Conservation (phyloP, 306 rosid genomes). For the Pyrus betulifolia region DNA sequence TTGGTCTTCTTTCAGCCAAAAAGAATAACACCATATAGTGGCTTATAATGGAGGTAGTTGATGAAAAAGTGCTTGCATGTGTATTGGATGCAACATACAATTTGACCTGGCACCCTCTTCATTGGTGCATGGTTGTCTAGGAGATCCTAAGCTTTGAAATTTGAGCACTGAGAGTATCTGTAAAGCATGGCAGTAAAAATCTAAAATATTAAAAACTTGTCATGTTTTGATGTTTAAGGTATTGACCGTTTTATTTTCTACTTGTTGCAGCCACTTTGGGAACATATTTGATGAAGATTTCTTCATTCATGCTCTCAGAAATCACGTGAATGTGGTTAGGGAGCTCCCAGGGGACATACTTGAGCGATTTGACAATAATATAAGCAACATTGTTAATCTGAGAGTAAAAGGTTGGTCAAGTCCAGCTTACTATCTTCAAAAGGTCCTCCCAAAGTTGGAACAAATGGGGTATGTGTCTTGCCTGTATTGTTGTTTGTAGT, state of each 20-base stretch:
- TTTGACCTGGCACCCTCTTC: neutral
- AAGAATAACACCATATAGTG: neutral
- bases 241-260: conserved; percentile 4
- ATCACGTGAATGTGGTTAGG: conserved; percentile 64
- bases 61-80: neutral
- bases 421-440: conserved; percentile 73
- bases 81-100: neutral
- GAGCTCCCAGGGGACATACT: conserved; percentile 73
- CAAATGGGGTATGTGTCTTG: conserved; percentile 50
- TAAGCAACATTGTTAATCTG: conserved; percentile 87
- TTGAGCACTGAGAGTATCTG: neutral
- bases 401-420: conserved; percentile 97
- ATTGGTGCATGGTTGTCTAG: neutral
- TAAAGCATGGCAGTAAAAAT: neutral
- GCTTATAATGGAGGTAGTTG: neutral
- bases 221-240: neutral
- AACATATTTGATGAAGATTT: conserved; percentile 85
- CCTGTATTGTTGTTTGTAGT: neutral
- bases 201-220: neutral
- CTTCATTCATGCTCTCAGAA: conserved; percentile 62
- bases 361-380: conserved; percentile 68
- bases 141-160: neutral
- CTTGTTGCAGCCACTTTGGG: conserved; percentile 65
- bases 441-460: conserved; percentile 86
- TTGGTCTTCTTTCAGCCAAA: neutral